These are phyloP conservation scores for Prunus yedoensis DNA, from an alignment of 331 rosid genomes.

Conservation along the genomic window DNA sequence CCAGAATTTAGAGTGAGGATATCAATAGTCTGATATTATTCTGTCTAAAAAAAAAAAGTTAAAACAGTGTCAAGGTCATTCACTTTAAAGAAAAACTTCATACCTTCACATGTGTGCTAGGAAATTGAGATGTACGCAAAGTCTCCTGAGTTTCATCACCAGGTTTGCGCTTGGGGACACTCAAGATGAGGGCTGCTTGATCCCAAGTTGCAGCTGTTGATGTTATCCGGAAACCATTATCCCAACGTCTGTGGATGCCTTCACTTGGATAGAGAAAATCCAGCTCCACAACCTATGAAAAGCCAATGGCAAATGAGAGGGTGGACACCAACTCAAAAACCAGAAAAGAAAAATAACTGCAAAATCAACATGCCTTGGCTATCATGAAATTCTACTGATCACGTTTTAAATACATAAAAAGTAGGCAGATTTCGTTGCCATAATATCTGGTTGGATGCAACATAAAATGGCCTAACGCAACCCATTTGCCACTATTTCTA, in stretches of 20 bases:
- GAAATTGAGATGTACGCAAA: conserved; percentile 83
- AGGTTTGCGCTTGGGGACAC: conserved; percentile 87
- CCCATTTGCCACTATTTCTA: background rate
- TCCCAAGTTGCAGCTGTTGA: conserved; percentile 96
- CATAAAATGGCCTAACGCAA: background rate
- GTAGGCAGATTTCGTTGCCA: background rate
- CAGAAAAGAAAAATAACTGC: background rate
- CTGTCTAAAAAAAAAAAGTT: background rate
- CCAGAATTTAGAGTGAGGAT: conserved; percentile 12
- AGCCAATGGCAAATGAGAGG: background rate
- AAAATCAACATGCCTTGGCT: background rate
- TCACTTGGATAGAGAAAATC: conserved; percentile 98
- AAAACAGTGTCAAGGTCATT: background rate
- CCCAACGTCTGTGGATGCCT: conserved; percentile 97
- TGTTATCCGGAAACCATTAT: conserved; percentile 78
- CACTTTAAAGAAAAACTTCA: background rate
- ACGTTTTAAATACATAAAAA: background rate
- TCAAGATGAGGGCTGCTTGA: conserved; percentile 89
- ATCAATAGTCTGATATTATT: background rate
- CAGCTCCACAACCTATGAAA: conserved; percentile 79
- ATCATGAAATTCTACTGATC: background rate
- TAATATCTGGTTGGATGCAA: background rate
- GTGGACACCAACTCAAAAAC: background rate
- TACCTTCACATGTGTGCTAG: conserved; percentile 97
- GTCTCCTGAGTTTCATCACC: conserved; percentile 92